Conservation (phyloP, 2,329 filamentous ascomycete species). For the Calonectria pteridis region DNA sequence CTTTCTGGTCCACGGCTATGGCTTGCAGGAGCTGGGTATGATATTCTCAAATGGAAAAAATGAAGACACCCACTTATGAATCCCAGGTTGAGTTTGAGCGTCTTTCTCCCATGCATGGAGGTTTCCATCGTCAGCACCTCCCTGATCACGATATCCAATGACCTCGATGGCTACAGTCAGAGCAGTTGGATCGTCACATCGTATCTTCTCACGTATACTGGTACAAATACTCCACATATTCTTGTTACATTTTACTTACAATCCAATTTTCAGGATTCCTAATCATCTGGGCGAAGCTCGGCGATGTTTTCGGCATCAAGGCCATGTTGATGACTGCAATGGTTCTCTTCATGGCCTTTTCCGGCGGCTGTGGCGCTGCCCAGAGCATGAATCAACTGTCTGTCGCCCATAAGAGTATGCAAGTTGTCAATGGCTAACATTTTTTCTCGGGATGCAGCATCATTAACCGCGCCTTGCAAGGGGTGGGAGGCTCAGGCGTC, state of each 20-base stretch:
- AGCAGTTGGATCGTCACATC: background rate
- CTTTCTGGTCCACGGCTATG: background rate
- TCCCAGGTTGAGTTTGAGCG: background rate
- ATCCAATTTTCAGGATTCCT: background rate
- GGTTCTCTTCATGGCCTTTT: background rate
- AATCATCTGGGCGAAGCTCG: background rate
- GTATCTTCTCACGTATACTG: background rate
- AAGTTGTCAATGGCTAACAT: background rate
- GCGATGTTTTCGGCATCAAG: background rate
- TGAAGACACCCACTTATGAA: background rate
- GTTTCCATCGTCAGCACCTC: background rate
- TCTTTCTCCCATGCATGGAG: background rate
- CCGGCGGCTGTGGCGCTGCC: background rate
- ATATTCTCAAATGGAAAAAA: background rate
- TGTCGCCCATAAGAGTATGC: background rate
- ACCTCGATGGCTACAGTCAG: background rate
- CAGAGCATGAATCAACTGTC: background rate
- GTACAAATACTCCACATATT: background rate
- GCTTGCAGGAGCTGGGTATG: background rate
- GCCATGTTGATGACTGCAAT: background rate
- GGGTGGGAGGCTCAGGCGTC: conserved; percentile 12
- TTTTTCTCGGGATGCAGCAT: background rate
- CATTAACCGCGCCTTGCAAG: background rate
- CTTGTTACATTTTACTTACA: background rate
- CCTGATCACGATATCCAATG: background rate